Conservation (phyloP, 306 rosid genomes). For the Sindora glabra region DNA sequence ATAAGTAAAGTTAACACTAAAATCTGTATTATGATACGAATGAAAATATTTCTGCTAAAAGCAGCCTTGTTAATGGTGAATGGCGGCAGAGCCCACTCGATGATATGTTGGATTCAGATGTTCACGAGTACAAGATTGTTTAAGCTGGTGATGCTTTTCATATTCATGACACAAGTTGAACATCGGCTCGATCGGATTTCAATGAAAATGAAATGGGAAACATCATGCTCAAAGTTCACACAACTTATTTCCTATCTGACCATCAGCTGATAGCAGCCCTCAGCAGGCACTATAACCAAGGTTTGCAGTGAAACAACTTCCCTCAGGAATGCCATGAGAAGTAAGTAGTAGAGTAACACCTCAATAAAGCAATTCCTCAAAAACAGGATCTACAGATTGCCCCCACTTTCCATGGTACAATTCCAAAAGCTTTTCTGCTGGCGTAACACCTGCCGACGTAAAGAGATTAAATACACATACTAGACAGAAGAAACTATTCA, state of each 20-base stretch:
- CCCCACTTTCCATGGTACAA: constrained; percentile 80
- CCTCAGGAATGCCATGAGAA: constrained; percentile 9
- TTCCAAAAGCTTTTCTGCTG: constrained; percentile 86
- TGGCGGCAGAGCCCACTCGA: no score
- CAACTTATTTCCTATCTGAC: constrained; percentile 29
- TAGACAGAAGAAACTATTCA: not conserved
- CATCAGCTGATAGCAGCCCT: constrained; percentile 10
- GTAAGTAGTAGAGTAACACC: constrained; percentile 28
- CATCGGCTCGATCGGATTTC: constrained; percentile 15
- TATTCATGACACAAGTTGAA: not conserved
- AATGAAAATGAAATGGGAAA: constrained; percentile 15
- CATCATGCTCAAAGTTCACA: constrained; percentile 26
- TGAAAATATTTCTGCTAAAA: no score
- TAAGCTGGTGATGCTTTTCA: constrained; percentile 12
- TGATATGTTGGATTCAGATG: no score
- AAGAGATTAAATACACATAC: not conserved
- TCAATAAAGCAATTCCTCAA: constrained; percentile 85
- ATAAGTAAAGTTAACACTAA: no score
- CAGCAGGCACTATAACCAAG: no score
- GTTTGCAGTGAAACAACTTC: constrained; percentile 18
- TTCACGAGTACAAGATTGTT: no score
- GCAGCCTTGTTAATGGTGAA: no score
- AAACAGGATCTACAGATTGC: constrained; percentile 75
- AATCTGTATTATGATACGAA: no score
- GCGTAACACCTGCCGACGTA: constrained; percentile 65